Base-by-base conservation (phyloP, 2,329 filamentous ascomycete species). In the Aspergillus uvarum region DNA sequence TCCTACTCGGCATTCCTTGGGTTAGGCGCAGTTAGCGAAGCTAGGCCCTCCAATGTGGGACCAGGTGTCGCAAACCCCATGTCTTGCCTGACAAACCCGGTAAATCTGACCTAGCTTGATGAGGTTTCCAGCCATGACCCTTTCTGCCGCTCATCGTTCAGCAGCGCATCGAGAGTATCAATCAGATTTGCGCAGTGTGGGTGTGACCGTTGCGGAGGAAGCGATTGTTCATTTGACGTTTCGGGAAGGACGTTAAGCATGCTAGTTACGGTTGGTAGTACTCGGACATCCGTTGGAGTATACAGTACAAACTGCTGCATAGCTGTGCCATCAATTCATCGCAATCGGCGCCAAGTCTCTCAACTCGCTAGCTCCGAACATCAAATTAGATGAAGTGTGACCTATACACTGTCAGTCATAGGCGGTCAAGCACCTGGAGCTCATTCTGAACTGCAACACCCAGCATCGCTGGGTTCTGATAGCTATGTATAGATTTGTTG, bases 401-500 rank as follows among this genome's bases (percentile, higher is more conserved):
- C 56, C 53, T 63, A 57, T 61, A 59, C 48, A 61, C 59, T 47
- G 51, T 59, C 53, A 60, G 44, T 32, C 31, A 47, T 44, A 47
- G n/a, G 29, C 47, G 32, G 47, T 58, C 47, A 56, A 51, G 52
- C 52, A 55, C 49, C 44, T 42, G 26, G 47, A 47, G 31, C 29
- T 62, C 31, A 38, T 24, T 22, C 35, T 29, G 47, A 26, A 11
- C 29, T 16, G 29, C 48, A 49, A 24, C 35, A 49, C 54, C 52
- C 53, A 14, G 29, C 49, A 14, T 42, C n/a, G 31, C 51, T 53
- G 26, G 42, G 53, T 48, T 31, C 22, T 3, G 35, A 53, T 31
- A 31, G 53, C 35, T 52, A 56, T 56, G 59, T 48, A 62, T 63
- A 56, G 58, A 61, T 62, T 49, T 61, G 31, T 53, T 54, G 52